Conservation (phyloP, 257 asterid genomes). For the Leonotis leonurus region DNA sequence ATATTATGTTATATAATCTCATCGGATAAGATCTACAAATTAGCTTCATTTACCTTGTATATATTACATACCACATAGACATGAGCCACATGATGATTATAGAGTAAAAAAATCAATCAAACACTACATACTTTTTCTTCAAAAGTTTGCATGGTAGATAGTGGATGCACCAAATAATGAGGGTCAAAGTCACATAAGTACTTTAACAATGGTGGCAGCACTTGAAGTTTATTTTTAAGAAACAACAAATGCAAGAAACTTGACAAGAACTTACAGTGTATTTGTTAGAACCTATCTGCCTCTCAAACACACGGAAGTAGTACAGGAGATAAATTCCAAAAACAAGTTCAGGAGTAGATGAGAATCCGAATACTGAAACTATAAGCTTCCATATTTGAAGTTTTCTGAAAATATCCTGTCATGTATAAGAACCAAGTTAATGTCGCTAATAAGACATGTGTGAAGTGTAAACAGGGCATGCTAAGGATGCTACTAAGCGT, state of each 20-base stretch:
- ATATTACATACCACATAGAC: neutral
- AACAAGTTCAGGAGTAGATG: slow-evolving; percentile 89
- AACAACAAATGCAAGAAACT: slow-evolving; percentile 14
- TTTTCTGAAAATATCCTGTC: slow-evolving; percentile 87
- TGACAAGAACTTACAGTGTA: slow-evolving; percentile 62
- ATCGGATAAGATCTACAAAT: neutral
- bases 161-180: neutral
- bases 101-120: neutral
- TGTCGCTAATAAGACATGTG: neutral
- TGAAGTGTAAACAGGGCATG: neutral
- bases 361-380: slow-evolving; percentile 76
- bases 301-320: slow-evolving; percentile 97
- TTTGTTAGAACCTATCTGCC: slow-evolving; percentile 97
- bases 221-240: slow-evolving; percentile 5
- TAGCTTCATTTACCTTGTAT: neutral
- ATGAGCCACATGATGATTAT: neutral
- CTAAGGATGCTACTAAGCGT: neutral
- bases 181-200: neutral
- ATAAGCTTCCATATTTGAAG: slow-evolving; percentile 93
- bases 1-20: neutral
- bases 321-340: slow-evolving; percentile 87
- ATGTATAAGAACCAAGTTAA: slow-evolving; percentile 18
- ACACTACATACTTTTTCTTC: neutral
- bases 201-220: neutral
- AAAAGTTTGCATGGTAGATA: neutral